phyloP scores from a whole-genome alignment of 345 rosid species.

The Combretum micranthum region DNA sequence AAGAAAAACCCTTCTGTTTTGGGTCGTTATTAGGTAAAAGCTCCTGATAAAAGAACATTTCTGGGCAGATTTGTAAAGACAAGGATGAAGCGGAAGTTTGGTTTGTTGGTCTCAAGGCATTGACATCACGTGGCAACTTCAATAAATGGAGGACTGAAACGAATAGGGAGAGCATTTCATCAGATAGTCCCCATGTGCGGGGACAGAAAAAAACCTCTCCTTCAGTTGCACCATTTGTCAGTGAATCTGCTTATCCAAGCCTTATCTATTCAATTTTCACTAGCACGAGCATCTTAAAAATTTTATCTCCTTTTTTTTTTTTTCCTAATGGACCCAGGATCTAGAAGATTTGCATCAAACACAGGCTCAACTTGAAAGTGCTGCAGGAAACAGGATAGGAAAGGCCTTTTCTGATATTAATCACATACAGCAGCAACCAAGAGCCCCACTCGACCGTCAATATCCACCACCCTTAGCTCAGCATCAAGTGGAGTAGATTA shows the following conservation, averaged over 20 bases:
- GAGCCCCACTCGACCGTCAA: conserved; percentile 27
- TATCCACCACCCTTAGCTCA: conserved; percentile 23
- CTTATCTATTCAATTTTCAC: not conserved
- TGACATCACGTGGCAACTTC: conserved; percentile 35
- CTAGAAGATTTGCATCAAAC: conserved; percentile 34
- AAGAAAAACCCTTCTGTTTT: not conserved
- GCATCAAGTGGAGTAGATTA: conserved; percentile 29
- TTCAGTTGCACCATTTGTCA: conserved; percentile 40
- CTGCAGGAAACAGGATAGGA: conserved; percentile 48
- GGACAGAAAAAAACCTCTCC: conserved; percentile 35
- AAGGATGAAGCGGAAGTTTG: conserved; percentile 97
- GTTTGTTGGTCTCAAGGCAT: conserved; percentile 77
- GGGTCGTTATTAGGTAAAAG: not conserved
- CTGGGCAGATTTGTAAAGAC: conserved; percentile 83
- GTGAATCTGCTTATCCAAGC: conserved; percentile 22
- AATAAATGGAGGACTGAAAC: conserved; percentile 50
- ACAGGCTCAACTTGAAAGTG: conserved; percentile 34
- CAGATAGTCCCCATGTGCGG: conserved; percentile 40
- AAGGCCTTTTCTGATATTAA: conserved; percentile 61
- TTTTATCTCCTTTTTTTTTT: not conserved
- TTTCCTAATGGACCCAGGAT: conserved; percentile 32
- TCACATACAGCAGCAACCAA: conserved; percentile 47
- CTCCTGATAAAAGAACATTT: not conserved
- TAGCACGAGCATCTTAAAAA: not conserved
- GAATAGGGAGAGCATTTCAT: conserved; percentile 33